Evolutionary conservation across 208 protist species (phyloP).

Genomic region (Naegleria gruberi): DNA sequence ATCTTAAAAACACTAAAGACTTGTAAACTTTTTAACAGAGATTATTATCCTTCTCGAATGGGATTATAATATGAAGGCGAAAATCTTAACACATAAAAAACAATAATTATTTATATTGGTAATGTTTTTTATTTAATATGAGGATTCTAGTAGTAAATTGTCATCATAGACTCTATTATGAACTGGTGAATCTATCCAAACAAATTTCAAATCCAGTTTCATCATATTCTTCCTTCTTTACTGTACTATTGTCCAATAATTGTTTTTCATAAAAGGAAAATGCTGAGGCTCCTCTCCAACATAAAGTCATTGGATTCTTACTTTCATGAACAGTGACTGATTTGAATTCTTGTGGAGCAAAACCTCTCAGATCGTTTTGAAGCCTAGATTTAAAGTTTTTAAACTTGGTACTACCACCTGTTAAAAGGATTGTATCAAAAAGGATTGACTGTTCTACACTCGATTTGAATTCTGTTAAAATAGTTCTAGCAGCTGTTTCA

Average conservation of each 20-base stretch:
- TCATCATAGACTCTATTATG: too few species aligned
- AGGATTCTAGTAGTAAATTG: too few species aligned
- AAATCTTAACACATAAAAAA: too few species aligned
- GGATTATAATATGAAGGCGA: too few species aligned
- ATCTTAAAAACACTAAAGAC: background rate
- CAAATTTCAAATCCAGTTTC: background rate
- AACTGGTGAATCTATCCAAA: background rate
- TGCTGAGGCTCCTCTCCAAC: background rate
- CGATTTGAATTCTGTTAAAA: background rate
- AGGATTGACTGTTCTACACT: background rate
- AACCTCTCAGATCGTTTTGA: background rate
- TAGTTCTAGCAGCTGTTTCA: background rate
- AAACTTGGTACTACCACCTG: background rate
- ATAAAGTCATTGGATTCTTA: background rate
- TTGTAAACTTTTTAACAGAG: background rate
- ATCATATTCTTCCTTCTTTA: constrained; percentile 14
- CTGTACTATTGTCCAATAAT: background rate
- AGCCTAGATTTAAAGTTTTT: background rate
- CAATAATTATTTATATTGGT: too few species aligned
- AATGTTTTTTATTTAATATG: too few species aligned
- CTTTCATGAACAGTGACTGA: background rate
- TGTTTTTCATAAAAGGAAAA: background rate
- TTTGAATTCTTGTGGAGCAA: background rate
- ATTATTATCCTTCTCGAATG: too few species aligned
- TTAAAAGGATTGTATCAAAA: background rate